Evolutionary conservation across 1,284 basidiomycete species (phyloP).

Genomic region (Ustilago cynodontis): DNA sequence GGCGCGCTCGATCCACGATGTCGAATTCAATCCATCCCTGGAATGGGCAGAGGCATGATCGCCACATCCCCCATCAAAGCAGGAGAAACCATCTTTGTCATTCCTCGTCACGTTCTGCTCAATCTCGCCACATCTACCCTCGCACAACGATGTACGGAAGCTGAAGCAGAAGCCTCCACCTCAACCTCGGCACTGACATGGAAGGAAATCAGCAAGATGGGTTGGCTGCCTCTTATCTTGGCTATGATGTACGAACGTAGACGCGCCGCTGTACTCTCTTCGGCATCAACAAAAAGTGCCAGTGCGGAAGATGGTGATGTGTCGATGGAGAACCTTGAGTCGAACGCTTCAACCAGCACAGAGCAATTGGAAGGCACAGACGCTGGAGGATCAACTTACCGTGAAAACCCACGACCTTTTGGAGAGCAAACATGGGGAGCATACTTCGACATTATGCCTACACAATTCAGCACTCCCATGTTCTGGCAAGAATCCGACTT

Average conservation of each 20-base stretch:
- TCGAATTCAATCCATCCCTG: constrained; percentile 74
- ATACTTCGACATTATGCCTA: constrained; percentile 75
- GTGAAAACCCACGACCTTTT: constrained; percentile 13
- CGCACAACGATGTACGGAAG: constrained; percentile 30
- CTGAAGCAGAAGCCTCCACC: constrained; percentile 25
- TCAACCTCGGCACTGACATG: constrained; percentile 20
- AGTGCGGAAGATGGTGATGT: constrained; percentile 34
- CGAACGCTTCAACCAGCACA: neutral
- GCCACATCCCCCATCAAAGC: constrained; percentile 81
- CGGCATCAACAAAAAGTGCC: neutral
- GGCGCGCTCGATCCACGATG: constrained; percentile 70
- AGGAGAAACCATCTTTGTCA: constrained; percentile 81
- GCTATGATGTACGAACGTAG: constrained; percentile 93
- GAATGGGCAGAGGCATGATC: constrained; percentile 79
- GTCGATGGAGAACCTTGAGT: constrained; percentile 42
- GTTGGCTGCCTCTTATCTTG: constrained; percentile 89
- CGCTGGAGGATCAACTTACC: constrained; percentile 13
- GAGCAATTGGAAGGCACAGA: constrained; percentile 33
- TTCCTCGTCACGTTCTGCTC: constrained; percentile 83
- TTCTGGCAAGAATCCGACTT: constrained; percentile 87
- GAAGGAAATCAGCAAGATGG: constrained; percentile 69
- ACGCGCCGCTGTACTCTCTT: constrained; percentile 23
- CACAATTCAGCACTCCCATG: constrained; percentile 85
- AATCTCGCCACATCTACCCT: constrained; percentile 82
- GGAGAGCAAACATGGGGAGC: constrained; percentile 59